Percentiles rank a stretch among this genome's conserved stretches.
These are phyloP conservation scores for Dothistroma pini DNA, from an alignment of 2,329 filamentous ascomycete genomes.

Conservation along the genomic window DNA sequence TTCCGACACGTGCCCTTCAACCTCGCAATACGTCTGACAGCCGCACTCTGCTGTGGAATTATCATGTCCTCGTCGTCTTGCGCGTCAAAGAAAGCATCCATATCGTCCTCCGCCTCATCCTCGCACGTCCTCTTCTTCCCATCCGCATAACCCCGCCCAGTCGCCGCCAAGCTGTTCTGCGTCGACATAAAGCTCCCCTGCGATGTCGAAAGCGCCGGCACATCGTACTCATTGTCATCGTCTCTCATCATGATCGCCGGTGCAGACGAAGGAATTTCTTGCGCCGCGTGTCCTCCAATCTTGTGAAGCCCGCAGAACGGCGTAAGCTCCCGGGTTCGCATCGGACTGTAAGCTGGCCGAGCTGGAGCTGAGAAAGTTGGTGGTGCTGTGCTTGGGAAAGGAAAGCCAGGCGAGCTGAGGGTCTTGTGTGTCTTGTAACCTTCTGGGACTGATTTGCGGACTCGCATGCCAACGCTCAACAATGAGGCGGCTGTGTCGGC, in stretches of 20 bases:
- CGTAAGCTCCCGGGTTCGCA: constrained; percentile 56
- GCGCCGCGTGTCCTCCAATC: constrained; percentile 63
- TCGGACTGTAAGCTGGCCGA: constrained; percentile 18
- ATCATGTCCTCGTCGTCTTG: constrained; percentile 15
- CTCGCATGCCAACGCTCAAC: constrained; percentile 88
- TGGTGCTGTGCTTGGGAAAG: constrained; percentile 25
- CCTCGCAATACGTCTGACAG: constrained; percentile 22
- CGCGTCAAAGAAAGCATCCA: constrained; percentile 35
- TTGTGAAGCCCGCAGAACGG: constrained; percentile 81
- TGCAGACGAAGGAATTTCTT: constrained; percentile 40
- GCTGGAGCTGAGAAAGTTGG: constrained; percentile 34
- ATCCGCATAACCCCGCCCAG: not conserved
- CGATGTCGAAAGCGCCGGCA: constrained; percentile 31
- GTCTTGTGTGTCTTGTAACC: constrained; percentile 77
- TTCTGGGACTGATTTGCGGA: constrained; percentile 88
- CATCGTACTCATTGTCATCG: constrained; percentile 10
- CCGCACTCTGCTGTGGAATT: not conserved
- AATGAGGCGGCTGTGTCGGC: constrained; percentile 71
- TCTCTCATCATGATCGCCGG: constrained; percentile 18
- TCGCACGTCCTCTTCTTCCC: constrained; percentile 34
- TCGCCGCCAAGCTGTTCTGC: constrained; percentile 36
- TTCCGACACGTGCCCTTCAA: constrained; percentile 31
- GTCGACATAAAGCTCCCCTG: constrained; percentile 39
- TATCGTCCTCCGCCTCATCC: constrained; percentile 36
- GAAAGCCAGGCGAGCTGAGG: constrained; percentile 22